Conservation (phyloP, 1,284 basidiomycete species). For the Microbotryum lychnidis-dioicae region DNA sequence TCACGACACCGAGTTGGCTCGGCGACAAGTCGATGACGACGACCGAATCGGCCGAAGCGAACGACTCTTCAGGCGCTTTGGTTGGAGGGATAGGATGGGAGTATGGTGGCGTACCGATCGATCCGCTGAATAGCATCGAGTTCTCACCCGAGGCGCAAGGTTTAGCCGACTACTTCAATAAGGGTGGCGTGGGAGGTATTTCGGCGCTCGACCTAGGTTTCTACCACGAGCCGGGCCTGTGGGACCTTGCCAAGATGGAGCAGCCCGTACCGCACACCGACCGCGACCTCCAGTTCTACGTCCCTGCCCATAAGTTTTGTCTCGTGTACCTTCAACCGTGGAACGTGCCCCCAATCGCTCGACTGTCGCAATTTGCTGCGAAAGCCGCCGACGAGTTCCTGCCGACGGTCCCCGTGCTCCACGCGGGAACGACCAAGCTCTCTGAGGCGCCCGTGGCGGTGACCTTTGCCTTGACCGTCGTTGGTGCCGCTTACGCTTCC, state of each 20-base stretch:
- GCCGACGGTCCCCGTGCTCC: slow-evolving; percentile 22
- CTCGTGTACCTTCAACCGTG: slow-evolving; percentile 11
- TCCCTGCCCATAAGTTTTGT: slow-evolving; percentile 12
- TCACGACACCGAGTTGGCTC: neutral
- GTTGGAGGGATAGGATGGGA: neutral
- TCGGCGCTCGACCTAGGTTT: slow-evolving; percentile 30
- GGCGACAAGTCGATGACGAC: slow-evolving; percentile 1
- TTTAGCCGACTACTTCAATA: slow-evolving; percentile 28
- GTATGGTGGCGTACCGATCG: neutral
- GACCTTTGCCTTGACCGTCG: slow-evolving; percentile 26
- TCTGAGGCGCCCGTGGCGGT: slow-evolving; percentile 13
- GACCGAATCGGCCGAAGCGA: neutral
- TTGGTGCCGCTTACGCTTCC: slow-evolving; percentile 22
- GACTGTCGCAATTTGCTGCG: slow-evolving; percentile 21
- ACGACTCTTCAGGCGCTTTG: neutral
- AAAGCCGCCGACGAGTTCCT: slow-evolving; percentile 16
- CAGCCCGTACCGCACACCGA: slow-evolving; percentile 1
- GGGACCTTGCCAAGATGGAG: slow-evolving; percentile 5
- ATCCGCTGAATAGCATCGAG: slow-evolving; percentile 15
- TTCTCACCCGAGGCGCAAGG: slow-evolving; percentile 16
- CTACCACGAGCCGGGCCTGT: slow-evolving; percentile 18
- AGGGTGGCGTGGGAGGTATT: slow-evolving; percentile 29
- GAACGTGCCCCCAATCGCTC: slow-evolving; percentile 17
- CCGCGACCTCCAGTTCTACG: slow-evolving; percentile 8
- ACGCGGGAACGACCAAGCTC: slow-evolving; percentile 14